Conservation (phyloP, 169 alveolate species). For the Babesia caballi region DNA sequence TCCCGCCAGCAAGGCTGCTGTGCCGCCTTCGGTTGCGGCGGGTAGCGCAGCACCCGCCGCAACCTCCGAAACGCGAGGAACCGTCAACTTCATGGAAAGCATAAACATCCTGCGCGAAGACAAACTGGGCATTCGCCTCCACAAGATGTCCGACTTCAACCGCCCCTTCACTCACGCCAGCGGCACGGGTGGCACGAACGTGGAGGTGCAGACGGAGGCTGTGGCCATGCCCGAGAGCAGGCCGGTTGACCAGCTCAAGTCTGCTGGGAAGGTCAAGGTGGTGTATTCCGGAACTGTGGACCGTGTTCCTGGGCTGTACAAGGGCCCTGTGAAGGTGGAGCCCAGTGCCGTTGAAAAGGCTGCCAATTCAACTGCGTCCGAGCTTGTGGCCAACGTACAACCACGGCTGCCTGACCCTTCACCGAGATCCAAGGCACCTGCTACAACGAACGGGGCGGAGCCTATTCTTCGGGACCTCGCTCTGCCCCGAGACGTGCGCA, state of each 20-base stretch:
- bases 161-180: background rate
- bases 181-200: background rate
- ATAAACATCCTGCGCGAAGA: conserved; percentile 33
- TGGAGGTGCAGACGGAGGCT: conserved; percentile 54
- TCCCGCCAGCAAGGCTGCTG: background rate
- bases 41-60: background rate
- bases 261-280: conserved; percentile 4
- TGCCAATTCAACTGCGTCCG: background rate
- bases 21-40: background rate
- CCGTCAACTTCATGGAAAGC: conserved; percentile 26
- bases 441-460: background rate
- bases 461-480: background rate
- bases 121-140: conserved; percentile 18
- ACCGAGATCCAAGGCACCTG: background rate
- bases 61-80: background rate
- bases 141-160: conserved; percentile 56
- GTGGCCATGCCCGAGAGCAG: background rate
- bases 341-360: conserved; percentile 1
- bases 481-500: background rate
- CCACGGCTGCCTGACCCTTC: background rate
- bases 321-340: background rate
- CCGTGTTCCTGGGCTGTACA: background rate
- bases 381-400: background rate
- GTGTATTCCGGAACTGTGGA: conserved; percentile 16
- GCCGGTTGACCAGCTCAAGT: background rate